phyloP scores from a whole-genome alignment of 306 rosid species.

The Cicer pinnatifidum region DNA sequence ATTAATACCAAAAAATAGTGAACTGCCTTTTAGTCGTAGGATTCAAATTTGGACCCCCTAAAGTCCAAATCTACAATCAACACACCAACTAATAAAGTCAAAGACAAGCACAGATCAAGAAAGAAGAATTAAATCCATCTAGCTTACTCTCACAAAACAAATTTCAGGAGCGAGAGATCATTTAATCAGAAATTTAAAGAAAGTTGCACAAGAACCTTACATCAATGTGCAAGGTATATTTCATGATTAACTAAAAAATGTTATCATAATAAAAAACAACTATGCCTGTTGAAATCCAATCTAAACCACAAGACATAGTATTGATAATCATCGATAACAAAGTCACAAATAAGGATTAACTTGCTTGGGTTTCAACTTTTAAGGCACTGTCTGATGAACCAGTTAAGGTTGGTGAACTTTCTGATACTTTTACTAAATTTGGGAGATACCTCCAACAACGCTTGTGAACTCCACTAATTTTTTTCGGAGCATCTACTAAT shows the following conservation, averaged over 20 bases:
- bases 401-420: slow-evolving; percentile 47
- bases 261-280: slow-evolving; percentile 37
- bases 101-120: slow-evolving; percentile 26
- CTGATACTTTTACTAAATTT: slow-evolving; percentile 48
- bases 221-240: slow-evolving; percentile 37
- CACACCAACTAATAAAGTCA: neutral
- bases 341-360: slow-evolving; percentile 47
- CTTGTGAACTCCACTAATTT: slow-evolving; percentile 96
- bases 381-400: slow-evolving; percentile 53
- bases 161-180: slow-evolving; percentile 24
- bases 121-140: slow-evolving; percentile 31
- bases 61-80: too few species aligned
- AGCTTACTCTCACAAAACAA: slow-evolving; percentile 41
- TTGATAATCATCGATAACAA: neutral
- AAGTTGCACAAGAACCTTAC: slow-evolving; percentile 44
- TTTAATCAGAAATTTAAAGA: slow-evolving; percentile 28
- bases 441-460: slow-evolving; percentile 93
- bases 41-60: too few species aligned
- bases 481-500: slow-evolving; percentile 73
- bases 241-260: slow-evolving; percentile 25
- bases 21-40: too few species aligned
- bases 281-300: slow-evolving; percentile 40
- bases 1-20: too few species aligned
- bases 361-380: slow-evolving; percentile 63
- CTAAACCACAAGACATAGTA: slow-evolving; percentile 20